Evolutionary conservation across 306 rosid genomes (phyloP).

Genomic region (Glycyrrhiza uralensis): DNA sequence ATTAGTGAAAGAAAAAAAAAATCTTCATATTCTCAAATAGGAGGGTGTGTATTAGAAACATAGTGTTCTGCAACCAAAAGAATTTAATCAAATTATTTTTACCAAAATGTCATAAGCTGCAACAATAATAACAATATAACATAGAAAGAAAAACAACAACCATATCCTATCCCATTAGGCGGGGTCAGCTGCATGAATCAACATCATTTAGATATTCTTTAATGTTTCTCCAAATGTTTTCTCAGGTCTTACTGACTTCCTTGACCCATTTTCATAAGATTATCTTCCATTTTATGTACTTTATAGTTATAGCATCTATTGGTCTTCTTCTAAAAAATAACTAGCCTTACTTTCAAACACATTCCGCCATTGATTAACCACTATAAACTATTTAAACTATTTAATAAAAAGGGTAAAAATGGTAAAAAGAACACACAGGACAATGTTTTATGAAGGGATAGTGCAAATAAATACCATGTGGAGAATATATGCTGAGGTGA

Average conservation of each 20-base stretch:
- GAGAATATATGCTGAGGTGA: conserved; percentile 97
- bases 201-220: neutral
- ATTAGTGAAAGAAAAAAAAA: neutral
- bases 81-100: neutral
- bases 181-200: neutral
- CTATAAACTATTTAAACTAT: neutral
- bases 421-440: neutral
- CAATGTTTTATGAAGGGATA: neutral
- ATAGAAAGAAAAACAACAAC: neutral
- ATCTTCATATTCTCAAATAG: neutral
- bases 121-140: neutral
- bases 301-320: neutral
- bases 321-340: neutral
- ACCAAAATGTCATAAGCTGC: neutral
- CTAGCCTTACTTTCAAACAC: neutral
- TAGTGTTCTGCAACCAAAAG: neutral
- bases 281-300: neutral
- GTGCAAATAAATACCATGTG: conserved; percentile 69
- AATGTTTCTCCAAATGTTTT: neutral
- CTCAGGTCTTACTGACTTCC: neutral
- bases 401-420: neutral
- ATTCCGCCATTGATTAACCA: neutral
- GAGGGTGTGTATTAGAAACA: neutral
- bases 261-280: too few relatives aligned
- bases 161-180: neutral